Base-by-base conservation (phyloP, 2,329 filamentous ascomycete species). In the Intubia oerlemansii region DNA sequence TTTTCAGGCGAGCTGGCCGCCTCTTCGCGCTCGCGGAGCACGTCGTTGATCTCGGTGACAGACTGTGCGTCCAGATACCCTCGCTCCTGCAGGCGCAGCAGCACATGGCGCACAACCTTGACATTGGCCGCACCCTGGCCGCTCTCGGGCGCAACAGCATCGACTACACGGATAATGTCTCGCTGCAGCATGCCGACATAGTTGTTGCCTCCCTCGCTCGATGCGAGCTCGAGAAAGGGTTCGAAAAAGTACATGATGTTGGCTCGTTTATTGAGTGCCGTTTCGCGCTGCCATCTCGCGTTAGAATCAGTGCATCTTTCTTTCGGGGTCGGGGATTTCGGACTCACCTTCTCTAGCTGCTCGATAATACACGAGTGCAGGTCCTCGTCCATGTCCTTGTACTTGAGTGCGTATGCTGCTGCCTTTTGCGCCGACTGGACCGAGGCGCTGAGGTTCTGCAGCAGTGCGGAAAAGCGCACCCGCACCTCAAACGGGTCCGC, bases 221-320 rank as follows among this genome's bases (percentile, higher is more conserved):
- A 63, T 14, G 81, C 78, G 52, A 81, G 62, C 46, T 95, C 85
- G 46, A 90, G 78, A 40, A 98, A 79, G 41, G 85, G 77, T 45
- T 95, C 85, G 44, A 98, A 76, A 51, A 98, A 98, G 53, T 91
- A 98, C 77, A 98, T 91, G 49, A 98, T 95, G 48, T 98, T 98
- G 34, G 88, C 90, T 35, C 85, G 66, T 29, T 75, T 91, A 52
- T 98, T 98, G 77, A 98, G 91, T 39, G 79, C 85, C 40, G 80
- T 91, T 66, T 84, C 41, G 11, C 31, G 30, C 29, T 32, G 15
- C 27, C 27, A 4, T 7, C 8, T 7, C 27, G 19, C 25, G 41
- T 29, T 40, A 36, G 8, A 2, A 7, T 10, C 2, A 12, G 8
- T 8, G 19, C 19, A 21, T 21, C n/a, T n/a, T n/a, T n/a, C n/a